Conservation (phyloP, 106 monocot genomes). For the Acorus gramineus region DNA sequence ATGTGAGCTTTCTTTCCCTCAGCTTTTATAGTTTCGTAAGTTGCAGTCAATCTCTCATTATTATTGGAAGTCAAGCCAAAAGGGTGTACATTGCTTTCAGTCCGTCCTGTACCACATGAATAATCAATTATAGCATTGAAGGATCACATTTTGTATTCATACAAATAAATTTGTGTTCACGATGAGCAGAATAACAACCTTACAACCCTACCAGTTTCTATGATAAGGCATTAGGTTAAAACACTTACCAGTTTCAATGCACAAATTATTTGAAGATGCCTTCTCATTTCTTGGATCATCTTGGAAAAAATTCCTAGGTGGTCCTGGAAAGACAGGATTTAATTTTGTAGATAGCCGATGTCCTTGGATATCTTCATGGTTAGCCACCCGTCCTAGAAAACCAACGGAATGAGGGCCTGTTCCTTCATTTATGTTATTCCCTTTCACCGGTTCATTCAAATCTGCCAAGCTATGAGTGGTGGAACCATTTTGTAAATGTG, state of each 20-base stretch:
- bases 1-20: neutral
- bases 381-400: constrained; percentile 1
- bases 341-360: constrained; percentile 12
- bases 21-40: neutral
- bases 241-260: constrained; percentile 34
- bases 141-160: too few species aligned
- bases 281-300: constrained; percentile 14
- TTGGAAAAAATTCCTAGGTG: constrained; percentile 10
- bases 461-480: constrained; percentile 16
- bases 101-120: too few species aligned
- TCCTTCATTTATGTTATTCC: constrained; percentile 10
- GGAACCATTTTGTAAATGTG: neutral
- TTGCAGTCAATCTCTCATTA: neutral
- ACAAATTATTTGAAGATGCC: constrained; percentile 6
- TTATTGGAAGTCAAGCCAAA: neutral
- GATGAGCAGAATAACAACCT: too few species aligned
- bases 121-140: too few species aligned
- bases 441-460: constrained; percentile 44
- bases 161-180: too few species aligned
- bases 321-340: constrained; percentile 6
- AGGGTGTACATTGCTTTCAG: neutral
- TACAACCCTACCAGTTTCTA: too few species aligned
- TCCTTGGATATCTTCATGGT: constrained; percentile 14
- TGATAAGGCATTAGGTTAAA: too few species aligned
- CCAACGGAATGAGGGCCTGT: constrained; percentile 17